Percentiles rank a stretch among this genome's conserved stretches.
These are phyloP conservation scores for Phytophthora sp. DNA, from an alignment of 352 stramenopile genomes.

Conservation along the genomic window DNA sequence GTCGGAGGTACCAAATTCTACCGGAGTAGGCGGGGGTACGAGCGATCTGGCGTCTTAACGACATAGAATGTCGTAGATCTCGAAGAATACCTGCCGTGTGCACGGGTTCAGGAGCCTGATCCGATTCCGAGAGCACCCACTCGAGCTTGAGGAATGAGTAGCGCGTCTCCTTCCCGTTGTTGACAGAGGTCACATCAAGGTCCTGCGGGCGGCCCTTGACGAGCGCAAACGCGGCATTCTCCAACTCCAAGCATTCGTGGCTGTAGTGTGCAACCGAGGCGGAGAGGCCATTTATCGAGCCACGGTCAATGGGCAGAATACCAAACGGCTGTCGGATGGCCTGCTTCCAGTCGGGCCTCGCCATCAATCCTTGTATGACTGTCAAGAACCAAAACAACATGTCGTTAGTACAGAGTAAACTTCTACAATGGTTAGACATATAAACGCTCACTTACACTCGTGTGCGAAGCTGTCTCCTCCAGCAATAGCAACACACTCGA, in stretches of 20 bases:
- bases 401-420: conserved; percentile 2
- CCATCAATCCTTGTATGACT: conserved; percentile 75
- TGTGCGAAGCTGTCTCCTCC: conserved; percentile 60
- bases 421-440: background rate
- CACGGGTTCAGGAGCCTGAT: conserved; percentile 42
- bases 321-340: conserved; percentile 59
- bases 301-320: conserved; percentile 42
- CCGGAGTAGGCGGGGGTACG: conserved; percentile 38
- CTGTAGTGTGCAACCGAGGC: conserved; percentile 52
- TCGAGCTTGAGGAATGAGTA: conserved; percentile 78
- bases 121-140: conserved; percentile 70
- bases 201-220: conserved; percentile 55
- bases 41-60: conserved; percentile 45
- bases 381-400: background rate
- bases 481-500: conserved; percentile 61
- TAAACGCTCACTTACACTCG: conserved; percentile 39
- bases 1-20: conserved; percentile 39
- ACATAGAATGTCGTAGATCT: conserved; percentile 55
- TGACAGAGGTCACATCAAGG: conserved; percentile 60
- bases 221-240: conserved; percentile 53
- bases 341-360: conserved; percentile 58
- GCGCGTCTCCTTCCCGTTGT: conserved; percentile 43
- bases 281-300: conserved; percentile 59
- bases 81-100: conserved; percentile 61
- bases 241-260: conserved; percentile 31